Conservation (phyloP, 345 rosid genomes). For the Ceriops decandra region DNA sequence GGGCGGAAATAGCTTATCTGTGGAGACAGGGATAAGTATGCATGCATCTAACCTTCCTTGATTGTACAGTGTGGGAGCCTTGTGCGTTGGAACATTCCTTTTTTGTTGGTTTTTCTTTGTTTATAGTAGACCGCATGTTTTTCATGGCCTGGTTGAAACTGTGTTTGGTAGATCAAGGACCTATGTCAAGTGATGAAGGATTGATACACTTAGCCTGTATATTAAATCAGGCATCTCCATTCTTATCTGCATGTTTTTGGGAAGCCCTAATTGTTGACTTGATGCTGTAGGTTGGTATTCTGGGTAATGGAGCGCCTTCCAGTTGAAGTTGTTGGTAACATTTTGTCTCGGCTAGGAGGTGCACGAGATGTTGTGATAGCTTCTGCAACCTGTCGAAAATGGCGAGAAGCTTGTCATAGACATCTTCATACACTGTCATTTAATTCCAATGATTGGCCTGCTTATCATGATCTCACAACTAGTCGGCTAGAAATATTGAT, state of each 20-base stretch:
- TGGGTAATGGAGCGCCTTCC: constrained; percentile 71
- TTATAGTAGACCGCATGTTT: too few species aligned
- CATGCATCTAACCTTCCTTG: too few species aligned
- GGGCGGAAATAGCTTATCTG: too few species aligned
- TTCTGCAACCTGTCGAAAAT: constrained; percentile 71
- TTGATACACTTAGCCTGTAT: too few species aligned
- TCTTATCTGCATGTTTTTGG: background rate
- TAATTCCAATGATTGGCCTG: constrained; percentile 59
- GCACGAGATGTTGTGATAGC: constrained; percentile 85
- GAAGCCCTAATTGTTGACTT: constrained; percentile 10
- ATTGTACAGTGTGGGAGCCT: too few species aligned
- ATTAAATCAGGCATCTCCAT: too few species aligned
- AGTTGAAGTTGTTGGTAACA: constrained; percentile 83
- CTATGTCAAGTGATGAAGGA: too few species aligned
- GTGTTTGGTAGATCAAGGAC: too few species aligned
- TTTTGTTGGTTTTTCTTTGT: too few species aligned
- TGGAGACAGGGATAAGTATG: too few species aligned
- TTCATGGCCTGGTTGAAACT: too few species aligned
- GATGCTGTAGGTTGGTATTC: background rate
- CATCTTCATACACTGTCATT: constrained; percentile 78
- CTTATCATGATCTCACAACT: constrained; percentile 50
- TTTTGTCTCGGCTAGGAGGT: constrained; percentile 69
- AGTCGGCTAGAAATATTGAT: constrained; percentile 66
- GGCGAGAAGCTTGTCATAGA: constrained; percentile 70
- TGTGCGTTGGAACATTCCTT: too few species aligned